Base-by-base conservation (phyloP, 1,139 yeast species). In the Candida freyschussii region DNA sequence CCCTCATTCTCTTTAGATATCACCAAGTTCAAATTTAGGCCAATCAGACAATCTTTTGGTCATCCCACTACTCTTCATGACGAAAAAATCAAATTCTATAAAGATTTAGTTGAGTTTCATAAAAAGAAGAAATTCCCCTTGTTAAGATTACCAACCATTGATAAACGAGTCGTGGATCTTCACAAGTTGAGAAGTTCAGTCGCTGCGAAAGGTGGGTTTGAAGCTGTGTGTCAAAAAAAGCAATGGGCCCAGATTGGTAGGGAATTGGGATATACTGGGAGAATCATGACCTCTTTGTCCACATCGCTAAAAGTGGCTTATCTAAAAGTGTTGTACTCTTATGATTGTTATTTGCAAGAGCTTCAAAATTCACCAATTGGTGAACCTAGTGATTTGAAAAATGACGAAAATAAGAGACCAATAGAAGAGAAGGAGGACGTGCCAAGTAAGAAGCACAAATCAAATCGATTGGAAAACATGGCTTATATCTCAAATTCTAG, bases 241-340 rank as follows among this genome's bases (percentile, higher is more conserved):
- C 54, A 71, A 25, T 78, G 85, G 83, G 77, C 78, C 1, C 76
- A 70, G 48, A 67, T 78, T 14, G 91, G 91, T 11, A 63, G 87
- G 33, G 94, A 82, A 45, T 60, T 84, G 33, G 94, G 94, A 0
- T 81, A 78, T 52, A 69, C 75, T 21, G 86, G 83, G 4, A 69
- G 75, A 44, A 72, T 75, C 28, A 75, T 78, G 73, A 78, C 85
- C 17, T 78, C 87, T 15, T 59, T 81, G 33, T 77, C 87, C 13
- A 75, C 86, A 7, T 72, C 86, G 0, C 60, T 84, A 38, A 76
- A 81, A 50, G 59, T 74, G 2, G 73, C 83, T 0, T 77, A 75
- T 42, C 62, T 63, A 26, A 58, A 61, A 35, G 52, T 64, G 10
- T 41, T 59, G 19, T 35, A 44, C 24, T 57, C 54, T 5, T 57